Conservation (phyloP, 108 stramenopile species). For the Discostella pseudostelligera region DNA sequence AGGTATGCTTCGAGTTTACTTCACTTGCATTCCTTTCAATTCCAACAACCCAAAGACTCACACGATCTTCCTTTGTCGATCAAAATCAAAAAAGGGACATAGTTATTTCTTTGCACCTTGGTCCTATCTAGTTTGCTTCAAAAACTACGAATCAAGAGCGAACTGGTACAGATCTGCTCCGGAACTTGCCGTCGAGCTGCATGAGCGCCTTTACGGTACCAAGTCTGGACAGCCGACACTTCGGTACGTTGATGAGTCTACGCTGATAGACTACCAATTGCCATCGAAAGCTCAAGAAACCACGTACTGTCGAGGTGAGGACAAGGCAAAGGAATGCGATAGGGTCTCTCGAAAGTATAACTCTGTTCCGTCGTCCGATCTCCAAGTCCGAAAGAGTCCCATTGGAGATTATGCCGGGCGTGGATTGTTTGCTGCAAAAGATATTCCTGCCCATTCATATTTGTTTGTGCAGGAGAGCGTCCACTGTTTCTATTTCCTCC, state of each 20-base stretch:
- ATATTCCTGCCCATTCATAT: constrained; percentile 15
- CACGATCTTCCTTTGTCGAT: too few species aligned
- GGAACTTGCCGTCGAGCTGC: constrained; percentile 21
- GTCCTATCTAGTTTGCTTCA: constrained; percentile 37
- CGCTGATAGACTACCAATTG: constrained; percentile 30
- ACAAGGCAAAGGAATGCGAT: neutral
- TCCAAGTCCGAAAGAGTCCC: constrained; percentile 33
- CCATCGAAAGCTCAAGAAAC: constrained; percentile 25
- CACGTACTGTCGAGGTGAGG: constrained; percentile 17
- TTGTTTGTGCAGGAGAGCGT: constrained; percentile 31
- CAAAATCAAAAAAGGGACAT: constrained; percentile 8
- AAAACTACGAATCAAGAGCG: constrained; percentile 16
- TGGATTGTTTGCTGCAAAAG: constrained; percentile 31
- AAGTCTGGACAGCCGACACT: constrained; percentile 30
- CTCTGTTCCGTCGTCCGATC: constrained; percentile 26
- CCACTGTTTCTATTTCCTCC: constrained; percentile 25
- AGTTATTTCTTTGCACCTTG: constrained; percentile 23
- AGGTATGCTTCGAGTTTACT: constrained; percentile 18
- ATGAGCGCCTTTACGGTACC: constrained; percentile 18
- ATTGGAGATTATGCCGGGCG: constrained; percentile 44
- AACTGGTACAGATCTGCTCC: constrained; percentile 33
- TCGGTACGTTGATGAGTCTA: constrained; percentile 24
- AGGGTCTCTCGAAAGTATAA: constrained; percentile 3
- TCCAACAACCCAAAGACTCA: too few species aligned
- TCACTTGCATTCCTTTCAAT: neutral